phyloP scores from a whole-genome alignment of 495 filamentous ascomycete species.

The Poronia punctata region DNA sequence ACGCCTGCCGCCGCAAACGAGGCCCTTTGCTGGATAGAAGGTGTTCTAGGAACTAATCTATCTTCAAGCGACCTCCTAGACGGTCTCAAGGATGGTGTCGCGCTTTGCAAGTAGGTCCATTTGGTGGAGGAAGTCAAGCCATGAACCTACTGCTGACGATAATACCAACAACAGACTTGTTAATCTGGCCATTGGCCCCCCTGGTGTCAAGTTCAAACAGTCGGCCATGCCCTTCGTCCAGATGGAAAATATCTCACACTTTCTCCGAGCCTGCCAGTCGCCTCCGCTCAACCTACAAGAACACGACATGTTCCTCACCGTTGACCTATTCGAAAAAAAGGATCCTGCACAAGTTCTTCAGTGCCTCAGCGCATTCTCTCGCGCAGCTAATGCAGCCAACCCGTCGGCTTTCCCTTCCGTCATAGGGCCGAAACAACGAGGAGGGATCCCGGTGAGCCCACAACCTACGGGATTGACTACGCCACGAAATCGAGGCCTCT shows the following conservation, averaged over 20 bases:
- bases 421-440: slow-evolving; percentile 63
- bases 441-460: slow-evolving; percentile 56
- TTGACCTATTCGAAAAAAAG: slow-evolving; percentile 93
- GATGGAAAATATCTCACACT: slow-evolving; percentile 99
- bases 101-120: slow-evolving; percentile 77
- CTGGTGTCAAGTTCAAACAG: slow-evolving; percentile 70
- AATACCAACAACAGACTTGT: slow-evolving; percentile 55
- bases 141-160: too few relatives aligned
- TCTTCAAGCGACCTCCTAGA: slow-evolving; percentile 72
- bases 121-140: not conserved
- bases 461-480: slow-evolving; percentile 55
- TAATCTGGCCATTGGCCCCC: slow-evolving; percentile 70
- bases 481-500: slow-evolving; percentile 52
- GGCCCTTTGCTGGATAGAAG: slow-evolving; percentile 80
- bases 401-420: slow-evolving; percentile 64
- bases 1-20: slow-evolving; percentile 88
- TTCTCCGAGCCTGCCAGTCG: slow-evolving; percentile 77
- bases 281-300: slow-evolving; percentile 80
- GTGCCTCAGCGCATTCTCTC: slow-evolving; percentile 85
- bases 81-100: slow-evolving; percentile 78
- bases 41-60: slow-evolving; percentile 65
- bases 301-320: slow-evolving; percentile 94
- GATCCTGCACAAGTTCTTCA: slow-evolving; percentile 96
- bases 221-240: slow-evolving; percentile 96
- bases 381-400: slow-evolving; percentile 70